Percentiles rank a stretch among this genome's conserved stretches.
phyloP scores from a whole-genome alignment of 140 eudicot species.

The Anethum foeniculum region DNA sequence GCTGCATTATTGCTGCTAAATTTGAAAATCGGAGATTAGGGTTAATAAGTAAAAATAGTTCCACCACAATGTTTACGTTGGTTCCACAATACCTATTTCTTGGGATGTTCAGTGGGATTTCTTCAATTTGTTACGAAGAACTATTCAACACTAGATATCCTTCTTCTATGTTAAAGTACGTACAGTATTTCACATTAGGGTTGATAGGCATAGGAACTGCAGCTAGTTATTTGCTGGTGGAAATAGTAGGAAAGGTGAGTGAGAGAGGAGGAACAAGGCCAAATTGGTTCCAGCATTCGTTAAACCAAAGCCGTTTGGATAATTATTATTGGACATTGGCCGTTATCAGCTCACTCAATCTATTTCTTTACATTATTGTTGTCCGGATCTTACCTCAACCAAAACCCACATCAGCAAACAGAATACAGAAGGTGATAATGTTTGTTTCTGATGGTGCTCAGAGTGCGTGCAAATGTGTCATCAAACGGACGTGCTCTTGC shows the following conservation, averaged over 20 bases:
- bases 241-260: conserved; percentile 27
- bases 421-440: too few species aligned
- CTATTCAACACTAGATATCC: conserved; percentile 19
- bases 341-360: conserved; percentile 23
- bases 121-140: background rate
- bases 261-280: conserved; percentile 18
- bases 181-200: background rate
- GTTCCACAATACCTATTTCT: background rate
- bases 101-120: background rate
- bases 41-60: background rate
- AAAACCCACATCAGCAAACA: background rate
- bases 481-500: too few species aligned
- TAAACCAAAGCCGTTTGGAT: conserved; percentile 30
- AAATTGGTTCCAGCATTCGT: conserved; percentile 37
- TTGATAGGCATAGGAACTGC: conserved; percentile 27
- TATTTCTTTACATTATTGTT: conserved; percentile 14
- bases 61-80: background rate
- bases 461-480: too few species aligned
- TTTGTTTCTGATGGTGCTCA: too few species aligned
- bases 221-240: conserved; percentile 27
- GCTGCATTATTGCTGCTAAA: conserved; percentile 4
- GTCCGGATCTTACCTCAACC: background rate
- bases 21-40: background rate
- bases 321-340: conserved; percentile 39
- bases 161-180: conserved; percentile 13